phyloP scores from a whole-genome alignment of 2,329 filamentous ascomycete species.

The Colletotrichum sp. region DNA sequence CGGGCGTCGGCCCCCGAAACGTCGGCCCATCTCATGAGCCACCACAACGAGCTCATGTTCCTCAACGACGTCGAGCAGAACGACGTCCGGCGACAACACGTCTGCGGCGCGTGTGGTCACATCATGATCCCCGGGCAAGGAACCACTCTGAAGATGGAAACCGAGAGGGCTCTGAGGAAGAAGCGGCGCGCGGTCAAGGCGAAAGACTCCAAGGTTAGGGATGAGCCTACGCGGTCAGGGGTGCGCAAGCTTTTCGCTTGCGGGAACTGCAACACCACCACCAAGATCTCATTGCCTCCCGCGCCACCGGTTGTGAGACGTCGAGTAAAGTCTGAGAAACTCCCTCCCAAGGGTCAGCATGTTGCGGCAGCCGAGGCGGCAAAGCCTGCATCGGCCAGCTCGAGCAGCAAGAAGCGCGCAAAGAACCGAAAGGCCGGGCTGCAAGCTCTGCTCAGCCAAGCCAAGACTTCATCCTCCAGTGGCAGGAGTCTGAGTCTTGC shows the following conservation, averaged over 20 bases:
- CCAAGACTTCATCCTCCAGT: slow-evolving; percentile 39
- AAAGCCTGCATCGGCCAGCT: slow-evolving; percentile 47
- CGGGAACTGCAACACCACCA: slow-evolving; percentile 9
- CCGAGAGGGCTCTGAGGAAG: slow-evolving; percentile 54
- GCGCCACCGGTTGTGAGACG: slow-evolving; percentile 20
- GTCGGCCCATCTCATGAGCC: slow-evolving; percentile 64
- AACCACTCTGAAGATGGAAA: slow-evolving; percentile 43
- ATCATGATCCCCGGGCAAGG: slow-evolving; percentile 61
- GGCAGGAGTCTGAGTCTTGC: slow-evolving; percentile 55
- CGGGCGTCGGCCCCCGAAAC: slow-evolving; percentile 56
- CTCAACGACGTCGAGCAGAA: slow-evolving; percentile 47
- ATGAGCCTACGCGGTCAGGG: not conserved
- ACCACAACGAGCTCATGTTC: slow-evolving; percentile 54
- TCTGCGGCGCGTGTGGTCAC: slow-evolving; percentile 65
- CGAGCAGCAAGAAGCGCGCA: slow-evolving; percentile 68
- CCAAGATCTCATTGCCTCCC: slow-evolving; percentile 10
- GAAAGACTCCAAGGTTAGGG: not conserved
- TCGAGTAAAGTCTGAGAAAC: slow-evolving; percentile 28
- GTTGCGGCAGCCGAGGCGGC: not conserved
- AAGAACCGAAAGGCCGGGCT: slow-evolving; percentile 70
- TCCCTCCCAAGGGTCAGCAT: not conserved
- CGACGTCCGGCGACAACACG: slow-evolving; percentile 57
- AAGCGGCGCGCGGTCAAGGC: slow-evolving; percentile 14
- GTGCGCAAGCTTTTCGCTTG: slow-evolving; percentile 16
- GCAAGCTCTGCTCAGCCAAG: slow-evolving; percentile 67